Conservation (phyloP, 306 rosid species). For the Ochetophila trinervis region DNA sequence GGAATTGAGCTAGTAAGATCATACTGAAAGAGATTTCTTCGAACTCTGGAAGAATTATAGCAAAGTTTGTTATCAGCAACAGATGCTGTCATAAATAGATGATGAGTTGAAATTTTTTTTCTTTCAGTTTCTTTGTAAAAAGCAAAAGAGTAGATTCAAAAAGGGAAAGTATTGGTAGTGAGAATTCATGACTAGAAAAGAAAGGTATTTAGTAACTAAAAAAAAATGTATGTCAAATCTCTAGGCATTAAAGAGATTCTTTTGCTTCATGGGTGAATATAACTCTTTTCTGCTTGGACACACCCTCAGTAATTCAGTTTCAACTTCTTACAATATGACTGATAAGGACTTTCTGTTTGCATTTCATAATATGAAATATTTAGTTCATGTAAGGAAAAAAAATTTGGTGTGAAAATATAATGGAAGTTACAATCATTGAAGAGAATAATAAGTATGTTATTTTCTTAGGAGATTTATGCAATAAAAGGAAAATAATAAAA, state of each 20-base stretch:
- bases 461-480: not conserved
- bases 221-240: not conserved
- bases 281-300: not conserved
- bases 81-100: no score
- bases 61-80: no score
- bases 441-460: not conserved
- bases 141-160: not conserved
- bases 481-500: constrained; percentile 5
- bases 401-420: not conserved
- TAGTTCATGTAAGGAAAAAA: not conserved
- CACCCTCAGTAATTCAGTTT: not conserved
- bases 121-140: no score
- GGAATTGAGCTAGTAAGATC: no score
- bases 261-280: not conserved
- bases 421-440: not conserved
- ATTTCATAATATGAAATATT: not conserved
- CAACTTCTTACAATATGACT: not conserved
- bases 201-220: not conserved
- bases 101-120: no score
- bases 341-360: constrained; percentile 7
- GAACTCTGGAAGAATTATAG: no score
- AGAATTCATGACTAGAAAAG: not conserved
- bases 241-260: not conserved
- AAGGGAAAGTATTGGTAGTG: not conserved
- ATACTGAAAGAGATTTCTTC: no score